Evolutionary conservation across 2,329 filamentous ascomycete species (phyloP).

Genomic region (Paramyrothecium roridum): DNA sequence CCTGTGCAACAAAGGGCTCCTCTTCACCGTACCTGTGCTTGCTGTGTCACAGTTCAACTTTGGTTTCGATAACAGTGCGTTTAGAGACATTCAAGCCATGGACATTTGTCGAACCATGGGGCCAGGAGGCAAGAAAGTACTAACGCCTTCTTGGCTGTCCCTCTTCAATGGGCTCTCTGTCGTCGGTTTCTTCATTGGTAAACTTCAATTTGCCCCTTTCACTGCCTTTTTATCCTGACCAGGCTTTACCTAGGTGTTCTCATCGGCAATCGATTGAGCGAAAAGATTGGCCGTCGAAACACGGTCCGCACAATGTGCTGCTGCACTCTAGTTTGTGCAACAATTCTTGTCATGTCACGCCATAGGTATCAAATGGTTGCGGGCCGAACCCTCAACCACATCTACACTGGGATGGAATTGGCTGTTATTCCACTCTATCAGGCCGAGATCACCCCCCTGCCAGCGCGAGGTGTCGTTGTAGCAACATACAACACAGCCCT

Average conservation of each 20-base stretch:
- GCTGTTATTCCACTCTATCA: conserved; percentile 28
- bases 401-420: conserved; percentile 35
- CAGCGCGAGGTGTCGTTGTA: conserved; percentile 23
- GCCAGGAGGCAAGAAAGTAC: conserved; percentile 19
- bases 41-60: conserved; percentile 34
- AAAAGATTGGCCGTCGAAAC: conserved; percentile 25
- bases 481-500: conserved; percentile 24
- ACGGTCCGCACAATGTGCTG: conserved; percentile 29
- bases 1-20: conserved; percentile 3
- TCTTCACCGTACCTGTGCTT: conserved; percentile 19
- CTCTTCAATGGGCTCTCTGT: conserved; percentile 31
- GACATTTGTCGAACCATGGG: conserved; percentile 29
- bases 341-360: conserved; percentile 25
- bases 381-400: conserved; percentile 30
- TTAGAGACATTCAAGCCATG: conserved; percentile 34
- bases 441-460: conserved; percentile 23
- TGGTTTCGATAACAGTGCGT: conserved; percentile 34
- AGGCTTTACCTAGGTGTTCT: too few relatives aligned
- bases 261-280: conserved; percentile 13
- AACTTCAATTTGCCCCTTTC: conserved; percentile 9
- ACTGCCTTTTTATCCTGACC: too few relatives aligned
- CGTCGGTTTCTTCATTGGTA: conserved; percentile 27
- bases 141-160: conserved; percentile 28
- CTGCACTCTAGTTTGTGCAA: conserved; percentile 26
- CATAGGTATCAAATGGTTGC: conserved; percentile 26